phyloP scores from a whole-genome alignment of 441 rosid genomes.

The Sinapis alba region DNA sequence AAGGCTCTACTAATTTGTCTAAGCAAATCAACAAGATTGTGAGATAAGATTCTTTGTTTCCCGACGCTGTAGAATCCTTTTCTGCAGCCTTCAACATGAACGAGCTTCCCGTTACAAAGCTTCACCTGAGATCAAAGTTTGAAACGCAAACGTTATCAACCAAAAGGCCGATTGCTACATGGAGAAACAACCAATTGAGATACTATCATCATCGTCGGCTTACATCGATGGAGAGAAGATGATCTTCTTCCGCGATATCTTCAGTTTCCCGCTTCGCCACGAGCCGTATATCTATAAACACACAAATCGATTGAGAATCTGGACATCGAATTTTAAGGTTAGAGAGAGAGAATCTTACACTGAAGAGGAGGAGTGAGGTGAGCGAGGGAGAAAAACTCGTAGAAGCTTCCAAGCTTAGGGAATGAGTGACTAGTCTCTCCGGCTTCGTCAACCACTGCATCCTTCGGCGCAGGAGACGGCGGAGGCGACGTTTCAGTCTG shows the following conservation, averaged over 20 bases:
- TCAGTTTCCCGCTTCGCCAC: slow-evolving; percentile 56
- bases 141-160: slow-evolving; percentile 21
- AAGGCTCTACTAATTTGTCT: slow-evolving; percentile 92
- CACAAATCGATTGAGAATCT: slow-evolving; percentile 14
- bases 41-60: slow-evolving; percentile 74
- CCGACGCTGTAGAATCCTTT: slow-evolving; percentile 79
- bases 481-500: slow-evolving; percentile 36
- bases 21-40: slow-evolving; percentile 87
- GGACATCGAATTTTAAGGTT: neutral
- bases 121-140: slow-evolving; percentile 59
- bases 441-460: slow-evolving; percentile 48
- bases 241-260: slow-evolving; percentile 69
- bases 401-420: slow-evolving; percentile 70
- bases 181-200: neutral
- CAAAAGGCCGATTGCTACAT: slow-evolving; percentile 1
- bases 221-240: slow-evolving; percentile 91
- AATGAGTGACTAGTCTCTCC: slow-evolving; percentile 58
- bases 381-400: slow-evolving; percentile 73
- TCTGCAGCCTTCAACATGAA: slow-evolving; percentile 77
- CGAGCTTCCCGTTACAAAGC: slow-evolving; percentile 90
- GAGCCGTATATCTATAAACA: slow-evolving; percentile 61
- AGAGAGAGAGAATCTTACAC: slow-evolving; percentile 45
- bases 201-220: slow-evolving; percentile 22
- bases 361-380: slow-evolving; percentile 77
- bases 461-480: slow-evolving; percentile 45